Evolutionary conservation across 2,329 filamentous ascomycete species (phyloP), one percentile per base, ranked within the genome.

Genomic region (Aspergillus pseudoglaucus): DNA sequence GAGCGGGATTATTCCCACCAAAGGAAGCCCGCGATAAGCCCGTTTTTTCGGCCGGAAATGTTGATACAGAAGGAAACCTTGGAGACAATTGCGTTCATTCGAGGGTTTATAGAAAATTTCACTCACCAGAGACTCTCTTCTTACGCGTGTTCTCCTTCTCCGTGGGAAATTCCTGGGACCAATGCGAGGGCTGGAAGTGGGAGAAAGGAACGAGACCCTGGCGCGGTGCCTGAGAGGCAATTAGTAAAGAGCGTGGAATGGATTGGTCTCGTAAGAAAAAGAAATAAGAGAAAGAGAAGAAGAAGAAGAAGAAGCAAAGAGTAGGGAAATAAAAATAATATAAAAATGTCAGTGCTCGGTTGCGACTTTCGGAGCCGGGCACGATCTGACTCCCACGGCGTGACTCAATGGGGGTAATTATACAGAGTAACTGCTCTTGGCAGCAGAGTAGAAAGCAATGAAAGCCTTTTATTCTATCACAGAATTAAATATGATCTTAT

Each of bases 251-350:
- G 37, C 37, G 37, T 39, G 37, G 37, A 39, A 39, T 39, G 37
- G 17, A 18, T 15, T 7, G 33, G 33, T 37, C 33, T 39, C 9
- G 17, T 8, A 14, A 10, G 9, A 39, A 39, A 20, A 39, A 39
- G 10, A 5, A 39, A 39, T 8, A 39, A 12, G 10, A 22, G 7
- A 12, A 39, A 32, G 14, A 33, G 17, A 38, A 45, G 32, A 45
- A 39, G 37, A 45, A 39, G 37, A 20, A 39, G 23, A 45, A 48
- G 25, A 46, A 53, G 47, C 44, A 35, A 49, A 40, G 42, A 45
- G 47, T 48, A 51, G 43, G 35, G 15, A 23, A 14, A 47, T 22
- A 42, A 47, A 49, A 50, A 46, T 50, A 50, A 39, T 30, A 22
- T 23, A 42, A 18, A 15, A 40, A 35, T 44, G 39, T 30, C 25